Percentiles rank a stretch among this genome's conserved stretches.
phyloP scores from a whole-genome alignment of 257 asterid genomes.

The Datura wrightii region DNA sequence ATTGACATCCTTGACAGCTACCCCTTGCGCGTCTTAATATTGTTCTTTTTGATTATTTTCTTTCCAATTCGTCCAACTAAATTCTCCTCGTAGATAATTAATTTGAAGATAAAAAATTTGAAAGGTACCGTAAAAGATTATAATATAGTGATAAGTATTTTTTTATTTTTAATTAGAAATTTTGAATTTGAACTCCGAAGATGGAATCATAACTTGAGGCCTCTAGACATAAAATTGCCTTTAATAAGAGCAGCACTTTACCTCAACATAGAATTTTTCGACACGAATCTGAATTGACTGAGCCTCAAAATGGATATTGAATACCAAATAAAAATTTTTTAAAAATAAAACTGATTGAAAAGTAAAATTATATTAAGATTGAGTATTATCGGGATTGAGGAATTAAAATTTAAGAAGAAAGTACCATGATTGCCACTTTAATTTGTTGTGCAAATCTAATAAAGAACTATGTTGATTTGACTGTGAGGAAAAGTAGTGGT shows the following conservation, averaged over 20 bases:
- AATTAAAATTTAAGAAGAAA: not conserved
- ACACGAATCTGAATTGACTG: too few species aligned
- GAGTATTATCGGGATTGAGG: not conserved
- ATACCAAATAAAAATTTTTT: too few species aligned
- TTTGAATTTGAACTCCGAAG: too few species aligned
- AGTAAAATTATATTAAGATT: not conserved
- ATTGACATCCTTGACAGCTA: not conserved
- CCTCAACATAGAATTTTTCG: too few species aligned
- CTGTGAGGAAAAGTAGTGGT: not conserved
- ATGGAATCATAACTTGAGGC: too few species aligned
- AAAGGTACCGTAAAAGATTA: too few species aligned
- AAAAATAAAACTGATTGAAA: not conserved
- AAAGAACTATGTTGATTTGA: not conserved
- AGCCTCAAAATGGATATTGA: too few species aligned
- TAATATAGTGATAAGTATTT: too few species aligned
- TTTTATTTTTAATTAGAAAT: too few species aligned
- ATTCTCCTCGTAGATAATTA: not conserved
- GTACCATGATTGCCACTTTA: constrained; percentile 6
- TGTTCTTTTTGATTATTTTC: not conserved
- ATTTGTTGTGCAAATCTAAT: constrained; percentile 8
- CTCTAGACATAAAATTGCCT: too few species aligned
- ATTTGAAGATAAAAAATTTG: not conserved
- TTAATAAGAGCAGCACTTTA: too few species aligned
- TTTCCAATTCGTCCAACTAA: not conserved
- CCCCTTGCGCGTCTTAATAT: not conserved